Conservation (phyloP, 495 filamentous ascomycete genomes). For the Penicillium roqueforti region DNA sequence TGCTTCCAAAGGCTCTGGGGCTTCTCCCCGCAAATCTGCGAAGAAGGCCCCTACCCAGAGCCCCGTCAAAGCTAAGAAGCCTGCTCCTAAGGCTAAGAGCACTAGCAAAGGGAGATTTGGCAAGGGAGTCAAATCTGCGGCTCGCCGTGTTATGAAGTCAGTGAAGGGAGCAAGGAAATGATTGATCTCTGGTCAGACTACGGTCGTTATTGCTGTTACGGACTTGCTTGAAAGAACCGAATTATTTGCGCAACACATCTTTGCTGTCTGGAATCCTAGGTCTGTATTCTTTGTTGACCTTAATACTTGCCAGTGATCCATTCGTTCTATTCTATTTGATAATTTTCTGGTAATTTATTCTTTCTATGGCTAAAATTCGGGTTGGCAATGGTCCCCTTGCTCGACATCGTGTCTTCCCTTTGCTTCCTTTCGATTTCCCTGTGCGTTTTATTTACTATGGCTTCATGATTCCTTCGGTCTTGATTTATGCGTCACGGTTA, state of each 20-base stretch:
- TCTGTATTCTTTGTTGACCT: not conserved
- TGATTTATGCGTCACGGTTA: constrained; percentile 16
- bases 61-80: constrained; percentile 14
- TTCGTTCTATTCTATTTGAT: not conserved
- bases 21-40: constrained; percentile 13
- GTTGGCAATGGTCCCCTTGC: constrained; percentile 11
- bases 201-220: not conserved
- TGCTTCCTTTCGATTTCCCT: not conserved
- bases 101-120: constrained; percentile 7
- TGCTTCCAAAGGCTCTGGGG: constrained; percentile 23
- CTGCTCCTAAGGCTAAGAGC: constrained; percentile 11
- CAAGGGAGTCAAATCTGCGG: constrained; percentile 18
- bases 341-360: not conserved
- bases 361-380: not conserved
- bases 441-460: constrained; percentile 1
- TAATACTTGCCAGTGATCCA: not conserved
- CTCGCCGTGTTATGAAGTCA: constrained; percentile 14
- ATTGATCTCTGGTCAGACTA: not conserved
- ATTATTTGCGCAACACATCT: not conserved
- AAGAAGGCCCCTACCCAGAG: constrained; percentile 14
- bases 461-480: constrained; percentile 2
- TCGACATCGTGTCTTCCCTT: constrained; percentile 1
- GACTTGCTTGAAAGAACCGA: not conserved
- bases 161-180: constrained; percentile 20
- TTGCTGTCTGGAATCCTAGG: not conserved